Evolutionary conservation across 345 rosid genomes (phyloP), one percentile per base, ranked within the genome.

Genomic region (Firmiana major): DNA sequence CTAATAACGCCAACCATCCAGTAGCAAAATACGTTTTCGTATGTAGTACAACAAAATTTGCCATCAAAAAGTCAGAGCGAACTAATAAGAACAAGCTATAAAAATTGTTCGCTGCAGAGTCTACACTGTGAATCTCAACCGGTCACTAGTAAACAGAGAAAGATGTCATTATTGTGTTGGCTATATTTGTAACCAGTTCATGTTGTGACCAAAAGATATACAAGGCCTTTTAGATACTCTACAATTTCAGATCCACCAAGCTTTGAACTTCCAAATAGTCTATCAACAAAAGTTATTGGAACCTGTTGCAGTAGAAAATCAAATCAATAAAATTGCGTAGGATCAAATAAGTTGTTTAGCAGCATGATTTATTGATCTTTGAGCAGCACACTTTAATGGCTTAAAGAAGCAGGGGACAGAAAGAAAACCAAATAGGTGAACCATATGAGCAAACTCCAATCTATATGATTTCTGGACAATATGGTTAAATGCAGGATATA

Each of bases 181-280:
- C 1, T 40, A 24, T 9, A 6, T 63, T 11, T 75, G 26, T 28
- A 2, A 38, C 4, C 34, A 31, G 34, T 9, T 74, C 38, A 96
- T 57, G 99, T 93, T 31, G 97, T 91, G 75, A 94, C 86, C 66
- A 96, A 79, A 81, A 93, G 98, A 84, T 90, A 91, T 8, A 78
- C 85, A 21, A 96, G 93, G 51, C 99, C 99, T 87, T 92, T 96
- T 28, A 96, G 86, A 84, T 96, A 96, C 77, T 92, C 97, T 5
- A 96, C 94, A 40, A 96, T 96, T 84, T 96, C 99, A 5, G 98
- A 96, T 81, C 99, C 99, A 77, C 98, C 97, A 21, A 96, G 97
- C 88, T 96, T 96, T 24, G 99, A 93, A 81, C 90, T 96, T 79
- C 98, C 99, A 81, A 85, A 96, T 42, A 96, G 92, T 86, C 99